These are phyloP conservation scores for Mucor saturninus DNA, from an alignment of 371 early-diverging fungal species.

Conservation along the genomic window DNA sequence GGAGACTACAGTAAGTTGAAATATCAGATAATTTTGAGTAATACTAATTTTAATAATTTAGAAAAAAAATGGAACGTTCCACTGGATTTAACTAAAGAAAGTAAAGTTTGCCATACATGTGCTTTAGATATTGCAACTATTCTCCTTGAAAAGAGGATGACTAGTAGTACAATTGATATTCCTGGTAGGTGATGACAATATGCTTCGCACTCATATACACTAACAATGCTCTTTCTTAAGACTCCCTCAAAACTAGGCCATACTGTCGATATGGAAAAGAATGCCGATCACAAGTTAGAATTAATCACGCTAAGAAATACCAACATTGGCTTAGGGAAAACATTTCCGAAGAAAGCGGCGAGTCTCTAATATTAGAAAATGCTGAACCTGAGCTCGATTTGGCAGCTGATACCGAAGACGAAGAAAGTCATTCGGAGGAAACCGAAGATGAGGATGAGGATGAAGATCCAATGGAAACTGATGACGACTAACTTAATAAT, in stretches of 20 bases:
- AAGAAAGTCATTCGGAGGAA: slow-evolving; percentile 5
- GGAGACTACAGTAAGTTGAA: slow-evolving; percentile 38
- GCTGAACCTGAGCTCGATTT: not conserved
- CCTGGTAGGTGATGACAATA: slow-evolving; percentile 22
- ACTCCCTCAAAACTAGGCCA: slow-evolving; percentile 19
- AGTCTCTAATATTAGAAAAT: not conserved
- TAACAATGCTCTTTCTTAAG: slow-evolving; percentile 6
- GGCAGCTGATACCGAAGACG: slow-evolving; percentile 7
- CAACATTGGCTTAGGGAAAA: slow-evolving; percentile 46
- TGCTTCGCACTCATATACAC: not conserved
- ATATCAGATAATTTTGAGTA: too few relatives aligned
- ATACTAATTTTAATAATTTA: slow-evolving; percentile 8
- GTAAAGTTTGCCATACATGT: slow-evolving; percentile 45
- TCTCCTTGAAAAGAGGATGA: slow-evolving; percentile 31
- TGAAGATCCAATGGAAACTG: slow-evolving; percentile 23
- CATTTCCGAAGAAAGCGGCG: not conserved
- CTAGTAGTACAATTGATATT: slow-evolving; percentile 4
- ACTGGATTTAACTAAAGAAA: slow-evolving; percentile 30
- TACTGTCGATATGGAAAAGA: slow-evolving; percentile 50
- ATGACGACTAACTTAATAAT: slow-evolving; percentile 9
- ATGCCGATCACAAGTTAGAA: slow-evolving; percentile 39
- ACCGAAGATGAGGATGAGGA: slow-evolving; percentile 10
- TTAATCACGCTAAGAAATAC: slow-evolving; percentile 44
- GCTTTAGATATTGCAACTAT: slow-evolving; percentile 34
- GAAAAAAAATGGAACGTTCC: slow-evolving; percentile 41